phyloP scores from a whole-genome alignment of 805 yeast genomes.

The Candida orba region DNA sequence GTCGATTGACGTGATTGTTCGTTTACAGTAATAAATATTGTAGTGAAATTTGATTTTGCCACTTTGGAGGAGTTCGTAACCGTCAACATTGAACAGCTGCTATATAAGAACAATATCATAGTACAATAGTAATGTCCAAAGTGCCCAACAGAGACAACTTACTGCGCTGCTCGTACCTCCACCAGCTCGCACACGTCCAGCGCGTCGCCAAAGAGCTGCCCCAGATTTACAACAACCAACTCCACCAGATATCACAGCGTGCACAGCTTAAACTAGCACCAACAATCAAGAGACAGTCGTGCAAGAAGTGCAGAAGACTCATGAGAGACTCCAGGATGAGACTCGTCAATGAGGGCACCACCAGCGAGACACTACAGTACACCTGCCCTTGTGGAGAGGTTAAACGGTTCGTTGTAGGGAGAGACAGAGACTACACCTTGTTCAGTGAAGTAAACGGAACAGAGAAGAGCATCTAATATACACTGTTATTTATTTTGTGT shows the following conservation, averaged over 20 bases:
- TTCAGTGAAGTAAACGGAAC: background rate
- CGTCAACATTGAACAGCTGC: no score
- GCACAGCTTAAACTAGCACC: conserved; percentile 33
- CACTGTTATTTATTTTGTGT: no score
- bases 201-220: background rate
- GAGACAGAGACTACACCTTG: conserved; percentile 31
- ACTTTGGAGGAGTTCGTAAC: no score
- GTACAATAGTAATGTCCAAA: background rate
- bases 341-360: conserved; percentile 37
- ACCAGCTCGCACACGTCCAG: background rate
- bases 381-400: conserved; percentile 45
- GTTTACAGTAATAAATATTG: no score
- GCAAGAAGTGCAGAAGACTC: conserved; percentile 57
- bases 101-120: background rate
- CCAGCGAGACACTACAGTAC: conserved; percentile 41
- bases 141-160: conserved; percentile 1
- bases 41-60: no score
- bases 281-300: conserved; percentile 54
- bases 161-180: conserved; percentile 4
- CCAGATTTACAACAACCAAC: background rate
- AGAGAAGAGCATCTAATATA: no score
- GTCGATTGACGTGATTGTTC: background rate
- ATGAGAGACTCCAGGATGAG: conserved; percentile 41
- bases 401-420: conserved; percentile 61
- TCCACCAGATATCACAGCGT: conserved; percentile 37